Percentiles rank a stretch among this genome's conserved stretches.
Conservation (phyloP, 768 basidiomycete genomes). For the Chiua virens region DNA sequence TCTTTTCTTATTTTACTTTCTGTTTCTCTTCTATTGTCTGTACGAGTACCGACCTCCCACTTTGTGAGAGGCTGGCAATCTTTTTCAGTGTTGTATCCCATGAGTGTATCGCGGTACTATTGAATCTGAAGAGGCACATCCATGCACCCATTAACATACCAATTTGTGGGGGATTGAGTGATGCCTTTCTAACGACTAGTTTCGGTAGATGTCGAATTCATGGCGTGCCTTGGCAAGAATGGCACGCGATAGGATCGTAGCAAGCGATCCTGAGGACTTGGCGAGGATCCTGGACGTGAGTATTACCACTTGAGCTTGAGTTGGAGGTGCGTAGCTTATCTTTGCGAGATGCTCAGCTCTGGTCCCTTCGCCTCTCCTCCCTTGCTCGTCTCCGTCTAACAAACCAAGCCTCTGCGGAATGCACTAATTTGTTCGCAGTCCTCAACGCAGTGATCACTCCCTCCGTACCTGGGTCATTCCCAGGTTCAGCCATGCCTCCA, state of each 20-base stretch:
- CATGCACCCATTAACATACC: not conserved
- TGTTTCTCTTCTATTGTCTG: conserved; percentile 20
- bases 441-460: conserved; percentile 57
- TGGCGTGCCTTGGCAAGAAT: conserved; percentile 84
- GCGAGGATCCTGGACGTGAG: conserved; percentile 65
- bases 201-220: conserved; percentile 76
- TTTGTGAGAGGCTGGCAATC: conserved; percentile 8
- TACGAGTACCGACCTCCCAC: conserved; percentile 17
- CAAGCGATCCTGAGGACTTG: conserved; percentile 68
- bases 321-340: not conserved
- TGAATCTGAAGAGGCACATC: conserved; percentile 8
- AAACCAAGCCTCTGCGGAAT: conserved; percentile 86
- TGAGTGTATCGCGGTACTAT: conserved; percentile 21
- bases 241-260: conserved; percentile 77
- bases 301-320: not conserved
- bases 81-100: conserved; percentile 23
- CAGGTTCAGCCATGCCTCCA: conserved; percentile 25
- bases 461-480: conserved; percentile 56
- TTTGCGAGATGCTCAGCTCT: conserved; percentile 51
- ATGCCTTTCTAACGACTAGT: conserved; percentile 10
- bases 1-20: conserved; percentile 21
- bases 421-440: conserved; percentile 74
- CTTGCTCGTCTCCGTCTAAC: conserved; percentile 80
- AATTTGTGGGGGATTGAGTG: not conserved
- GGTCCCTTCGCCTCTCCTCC: conserved; percentile 79